Conservation (phyloP, 352 stramenopile species). For the Thalassiosira livingstoniorum region DNA sequence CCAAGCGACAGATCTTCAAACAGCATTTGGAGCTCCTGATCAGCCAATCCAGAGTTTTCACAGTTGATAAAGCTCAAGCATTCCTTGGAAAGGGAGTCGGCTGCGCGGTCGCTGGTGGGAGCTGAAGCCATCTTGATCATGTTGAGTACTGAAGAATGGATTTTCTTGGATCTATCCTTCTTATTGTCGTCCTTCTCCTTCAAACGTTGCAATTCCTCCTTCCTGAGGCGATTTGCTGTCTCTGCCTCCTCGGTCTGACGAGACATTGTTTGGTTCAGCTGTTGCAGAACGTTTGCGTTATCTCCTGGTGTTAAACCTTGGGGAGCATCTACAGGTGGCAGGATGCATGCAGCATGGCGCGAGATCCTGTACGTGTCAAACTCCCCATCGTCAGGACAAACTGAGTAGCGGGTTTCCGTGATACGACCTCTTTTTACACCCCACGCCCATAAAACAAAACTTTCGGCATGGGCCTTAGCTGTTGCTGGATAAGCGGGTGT, state of each 20-base stretch:
- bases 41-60: constrained; percentile 62
- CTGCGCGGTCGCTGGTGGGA: neutral
- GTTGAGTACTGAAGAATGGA: neutral
- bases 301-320: neutral
- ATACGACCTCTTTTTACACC: neutral
- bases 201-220: neutral
- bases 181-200: too few relatives aligned
- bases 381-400: neutral
- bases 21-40: constrained; percentile 92
- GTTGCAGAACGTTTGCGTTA: neutral
- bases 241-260: neutral
- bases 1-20: constrained; percentile 69
- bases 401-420: neutral
- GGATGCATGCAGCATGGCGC: neutral
- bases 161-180: neutral
- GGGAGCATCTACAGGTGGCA: neutral
- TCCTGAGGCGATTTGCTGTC: neutral
- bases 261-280: neutral
- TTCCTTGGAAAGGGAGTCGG: neutral
- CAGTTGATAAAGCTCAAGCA: constrained; percentile 2
- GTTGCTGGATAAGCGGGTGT: neutral
- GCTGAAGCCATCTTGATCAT: neutral
- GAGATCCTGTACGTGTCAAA: neutral
- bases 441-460: neutral
- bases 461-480: neutral